These are phyloP conservation scores for Fonsecaea pedrosoi DNA, from an alignment of 2,329 filamentous ascomycete genomes.

Conservation along the genomic window DNA sequence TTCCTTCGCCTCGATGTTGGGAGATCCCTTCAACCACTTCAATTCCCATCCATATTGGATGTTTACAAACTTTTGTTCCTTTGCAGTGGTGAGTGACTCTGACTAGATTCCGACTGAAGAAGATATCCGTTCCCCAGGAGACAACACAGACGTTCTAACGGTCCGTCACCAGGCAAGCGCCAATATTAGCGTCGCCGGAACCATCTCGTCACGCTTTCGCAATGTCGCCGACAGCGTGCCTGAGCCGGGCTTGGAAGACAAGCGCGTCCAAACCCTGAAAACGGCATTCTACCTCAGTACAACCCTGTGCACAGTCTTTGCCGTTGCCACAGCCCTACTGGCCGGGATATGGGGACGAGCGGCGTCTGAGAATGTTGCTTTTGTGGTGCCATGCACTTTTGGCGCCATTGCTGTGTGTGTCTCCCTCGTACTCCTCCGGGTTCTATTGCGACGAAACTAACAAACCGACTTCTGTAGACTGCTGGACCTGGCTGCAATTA, in stretches of 20 bases:
- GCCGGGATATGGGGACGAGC: slow-evolving; percentile 1
- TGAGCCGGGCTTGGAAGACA: slow-evolving; percentile 10
- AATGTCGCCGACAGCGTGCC: slow-evolving; percentile 8
- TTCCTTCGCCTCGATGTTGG: not conserved
- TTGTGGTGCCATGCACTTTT: not conserved
- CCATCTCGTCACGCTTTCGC: slow-evolving; percentile 1
- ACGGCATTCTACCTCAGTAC: slow-evolving; percentile 1
- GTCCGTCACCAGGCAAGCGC: not conserved
- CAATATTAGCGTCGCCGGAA: not conserved
- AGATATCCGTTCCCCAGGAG: not conserved
- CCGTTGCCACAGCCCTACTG: not conserved
- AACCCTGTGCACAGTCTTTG: not conserved
- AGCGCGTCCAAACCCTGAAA: not conserved
- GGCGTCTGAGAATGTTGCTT: not conserved
- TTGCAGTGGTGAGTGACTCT: not conserved
- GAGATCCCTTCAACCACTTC: slow-evolving; percentile 1
- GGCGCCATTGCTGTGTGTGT: slow-evolving; percentile 8
- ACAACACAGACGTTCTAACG: not conserved
- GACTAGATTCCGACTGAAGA: not conserved
- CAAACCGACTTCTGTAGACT: not conserved
- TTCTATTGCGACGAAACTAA: not conserved
- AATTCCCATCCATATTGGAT: slow-evolving; percentile 10
- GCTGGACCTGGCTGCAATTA: not conserved
- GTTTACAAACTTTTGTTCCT: slow-evolving; percentile 6
- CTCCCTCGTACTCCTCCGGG: not conserved